These are phyloP conservation scores for Sugiyamaella novakii DNA, from an alignment of 1,139 yeast species.

Conservation along the genomic window DNA sequence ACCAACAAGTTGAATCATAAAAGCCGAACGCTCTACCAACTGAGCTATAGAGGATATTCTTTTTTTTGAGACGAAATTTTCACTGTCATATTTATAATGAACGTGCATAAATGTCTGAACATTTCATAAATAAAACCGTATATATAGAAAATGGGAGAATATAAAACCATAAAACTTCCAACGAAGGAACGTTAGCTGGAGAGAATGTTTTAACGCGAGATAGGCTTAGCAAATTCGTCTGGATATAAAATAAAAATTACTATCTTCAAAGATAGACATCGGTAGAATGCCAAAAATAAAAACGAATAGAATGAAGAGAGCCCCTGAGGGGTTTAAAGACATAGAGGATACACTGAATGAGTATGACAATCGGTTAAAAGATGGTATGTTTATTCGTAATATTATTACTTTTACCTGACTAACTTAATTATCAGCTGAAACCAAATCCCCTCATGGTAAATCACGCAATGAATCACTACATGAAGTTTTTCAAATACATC, in stretches of 20 bases:
- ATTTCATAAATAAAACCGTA: too few species aligned
- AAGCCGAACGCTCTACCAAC: constrained; percentile 57
- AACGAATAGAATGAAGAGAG: constrained; percentile 50
- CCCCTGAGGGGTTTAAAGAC: constrained; percentile 77
- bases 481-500: constrained; percentile 70
- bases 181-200: too few species aligned
- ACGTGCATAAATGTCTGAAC: too few species aligned
- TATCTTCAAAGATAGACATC: too few species aligned
- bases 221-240: too few species aligned
- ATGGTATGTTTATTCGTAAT: too few species aligned
- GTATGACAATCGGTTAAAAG: constrained; percentile 61
- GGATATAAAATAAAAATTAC: too few species aligned
- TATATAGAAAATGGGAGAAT: too few species aligned
- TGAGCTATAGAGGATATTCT: constrained; percentile 47
- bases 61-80: too few species aligned
- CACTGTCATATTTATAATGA: not conserved
- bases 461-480: constrained; percentile 60
- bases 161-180: too few species aligned
- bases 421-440: constrained; percentile 30
- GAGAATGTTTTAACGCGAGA: too few species aligned
- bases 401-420: too few species aligned
- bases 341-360: constrained; percentile 71
- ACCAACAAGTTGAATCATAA: constrained; percentile 33
- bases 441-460: constrained; percentile 39
- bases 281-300: constrained; percentile 48